Base-by-base conservation (phyloP, 306 rosid genomes). In the Cicer cuneatum region DNA sequence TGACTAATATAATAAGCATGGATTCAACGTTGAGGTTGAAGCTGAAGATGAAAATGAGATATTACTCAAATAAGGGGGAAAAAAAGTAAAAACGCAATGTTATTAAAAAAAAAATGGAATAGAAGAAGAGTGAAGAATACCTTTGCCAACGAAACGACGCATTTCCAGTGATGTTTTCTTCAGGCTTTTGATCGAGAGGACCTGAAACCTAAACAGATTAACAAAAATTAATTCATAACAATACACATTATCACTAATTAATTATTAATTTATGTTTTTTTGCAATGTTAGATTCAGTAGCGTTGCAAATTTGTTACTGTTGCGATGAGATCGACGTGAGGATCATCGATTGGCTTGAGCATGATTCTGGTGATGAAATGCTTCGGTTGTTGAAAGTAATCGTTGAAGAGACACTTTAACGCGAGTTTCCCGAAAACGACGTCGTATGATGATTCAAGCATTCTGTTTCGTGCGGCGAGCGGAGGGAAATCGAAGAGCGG, bases 401-500 rank as follows among this genome's bases (percentile, higher is more conserved):
- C 99, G 12, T 87, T 77, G 77, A 94, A 92, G 69, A 94, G 95
- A 59, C 95, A 84, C 73, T 77, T 83, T 85, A 92, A 82, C 19
- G 99, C 93, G 60, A 94, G 91, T 75, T 94, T 94, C 33, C 92
- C 99, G 39, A 94, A 94, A 47, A 92, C 78, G 78, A 94, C 71
- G 67, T 90, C 86, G 80, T 92, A 92, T 0, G 99, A 90, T 0
- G 99, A 85, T 68, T 92, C 90, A 76, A 94, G 75, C 97, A 94
- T 94, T 92, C 99, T 88, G 82, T 84, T 86, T 64, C 97, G 97
- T 3, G 97, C 96, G 18, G 97, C 91, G n/a, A 92, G 77, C 15
- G 99, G 97, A 72, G 99, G 99, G 72, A 82, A 94, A 61, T 94
- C 96, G 89, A 94, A 94, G 57, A 94, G 95, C 14, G 99, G 99